Evolutionary conservation across 1,284 basidiomycete genomes (phyloP), one percentile per base, ranked within the genome.

Genomic region (Fomes fomentarius): DNA sequence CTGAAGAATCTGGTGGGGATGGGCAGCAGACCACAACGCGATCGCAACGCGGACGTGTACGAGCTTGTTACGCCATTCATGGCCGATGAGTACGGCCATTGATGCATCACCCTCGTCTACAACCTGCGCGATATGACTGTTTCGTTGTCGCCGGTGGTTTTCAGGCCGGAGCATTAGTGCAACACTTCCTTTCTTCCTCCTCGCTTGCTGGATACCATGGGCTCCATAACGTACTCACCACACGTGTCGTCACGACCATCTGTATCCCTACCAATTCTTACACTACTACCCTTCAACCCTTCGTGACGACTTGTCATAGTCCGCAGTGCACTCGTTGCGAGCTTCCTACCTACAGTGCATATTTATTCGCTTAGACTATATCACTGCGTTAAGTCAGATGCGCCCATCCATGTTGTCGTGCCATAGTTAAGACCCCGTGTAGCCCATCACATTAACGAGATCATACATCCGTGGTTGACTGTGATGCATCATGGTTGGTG

Each of bases 51-150:
- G 62, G 87, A 91, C 56, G 85, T 83, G 12, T 91, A 84, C 58
- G 86, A 90, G 46, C 77, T 91, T 15, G 87, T 92, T 50, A 92
- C 89, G 25, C 89, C 89, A 0, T 92, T 91, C 68, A 64, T 73
- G 21, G 62, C 74, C 37, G 74, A 75, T 43, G 71, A 74, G 17
- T 52, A 51, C 38, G 60, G 60, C 11, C 60, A 40, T 30, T 61
- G 54, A 61, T n/a, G n/a, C n/a, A n/a, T n/a, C n/a, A n/a, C n/a
- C n/a, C n/a, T n/a, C n/a, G n/a, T n/a, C n/a, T n/a, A n/a, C n/a
- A n/a, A n/a, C n/a, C n/a, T n/a, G n/a, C n/a, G n/a, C n/a, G n/a
- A n/a, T n/a, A n/a, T n/a, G n/a, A n/a, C 25, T 5, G n/a, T n/a
- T 17, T 11, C 14, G n/a, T 8, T 17, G 34, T 37, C 34, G 34